Percentiles rank a stretch among this genome's conserved stretches.
phyloP scores from a whole-genome alignment of 352 stramenopile genomes.

The Phytophthora melonis region DNA sequence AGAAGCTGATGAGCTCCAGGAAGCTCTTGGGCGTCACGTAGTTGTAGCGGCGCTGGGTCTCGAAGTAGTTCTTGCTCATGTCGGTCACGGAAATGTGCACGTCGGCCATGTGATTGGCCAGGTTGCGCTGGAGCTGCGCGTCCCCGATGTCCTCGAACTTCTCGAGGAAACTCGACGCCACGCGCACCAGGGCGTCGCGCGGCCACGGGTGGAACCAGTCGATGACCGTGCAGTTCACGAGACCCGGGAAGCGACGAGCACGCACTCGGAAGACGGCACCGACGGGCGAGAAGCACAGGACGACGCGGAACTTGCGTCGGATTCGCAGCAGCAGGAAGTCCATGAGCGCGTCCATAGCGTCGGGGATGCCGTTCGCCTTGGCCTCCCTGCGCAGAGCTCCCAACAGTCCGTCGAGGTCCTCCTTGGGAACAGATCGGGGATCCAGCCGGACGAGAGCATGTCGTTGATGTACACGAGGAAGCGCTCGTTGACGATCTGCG shows the following conservation, averaged over 20 bases:
- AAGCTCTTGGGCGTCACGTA: constrained; percentile 99
- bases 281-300: constrained; percentile 98
- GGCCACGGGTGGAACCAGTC: constrained; percentile 99
- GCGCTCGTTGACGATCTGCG: constrained; percentile 98
- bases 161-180: constrained; percentile 96
- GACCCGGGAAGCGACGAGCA: constrained; percentile 95
- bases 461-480: constrained; percentile 99
- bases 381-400: constrained; percentile 94
- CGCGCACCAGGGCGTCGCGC: constrained; percentile 95
- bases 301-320: constrained; percentile 95
- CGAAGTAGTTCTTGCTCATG: constrained; percentile 95
- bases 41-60: constrained; percentile 97
- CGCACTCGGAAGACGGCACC: constrained; percentile 97
- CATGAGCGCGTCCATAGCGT: constrained; percentile 95
- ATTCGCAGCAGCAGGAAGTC: constrained; percentile 97
- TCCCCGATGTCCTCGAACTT: constrained; percentile 95
- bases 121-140: constrained; percentile 82
- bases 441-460: constrained; percentile 96
- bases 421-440: constrained; percentile 98
- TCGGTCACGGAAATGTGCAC: constrained; percentile 98
- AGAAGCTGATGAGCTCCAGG: constrained; percentile 98
- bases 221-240: constrained; percentile 98
- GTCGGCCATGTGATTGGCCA: constrained; percentile 98
- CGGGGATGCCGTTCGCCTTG: constrained; percentile 94
- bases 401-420: constrained; percentile 95